Base-by-base conservation (phyloP, 2,329 filamentous ascomycete species). In the Fusarium camptoceras region DNA sequence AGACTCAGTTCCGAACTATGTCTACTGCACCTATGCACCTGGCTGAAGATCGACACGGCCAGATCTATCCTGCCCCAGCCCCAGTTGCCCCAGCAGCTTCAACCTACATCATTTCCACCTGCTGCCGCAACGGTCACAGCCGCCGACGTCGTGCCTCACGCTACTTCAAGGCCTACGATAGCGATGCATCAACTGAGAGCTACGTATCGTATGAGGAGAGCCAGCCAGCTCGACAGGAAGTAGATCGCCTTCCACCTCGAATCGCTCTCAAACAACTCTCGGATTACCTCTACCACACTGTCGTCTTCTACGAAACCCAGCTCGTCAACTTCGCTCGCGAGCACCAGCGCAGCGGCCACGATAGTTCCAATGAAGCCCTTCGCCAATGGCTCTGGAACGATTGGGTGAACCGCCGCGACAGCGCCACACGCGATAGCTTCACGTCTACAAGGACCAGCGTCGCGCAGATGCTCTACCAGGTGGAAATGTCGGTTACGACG, bases 211-310 rank as follows among this genome's bases (percentile, higher is more conserved):
- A 55, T 20, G 31, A 61, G 24, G 47, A 53, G 12, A 34, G 14
- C 22, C 55, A 54, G 11, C 22, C 28, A 14, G 18, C 41, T n/a
- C 59, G 42, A 27, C 51, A 61, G 37, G 50, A 27, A 43, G 28
- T 8, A 30, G 53, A 53, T 22, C 46, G 41, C 7, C 67, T 71
- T n/a, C 68, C 64, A n/a, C 67, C 64, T n/a, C 68, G 64, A 12
- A 55, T 71, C 24, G 68, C 67, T 11, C 50, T 71, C 22, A 61
- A 65, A 12, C 64, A 68, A 53, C 64, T 71, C 20, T 59, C 64
- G 7, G 67, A 71, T 53, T 51, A 47, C 15, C 55, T 71, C 15
- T n/a, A 60, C 16, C 53, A 61, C 20, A 49, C 59, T 22, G 20
- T 18, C 5, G 8, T 51, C 20, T 71, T 71, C 30, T 71, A 68